These are phyloP conservation scores for Cyclaneusma minus DNA, from an alignment of 2,329 filamentous ascomycete species.

Conservation along the genomic window DNA sequence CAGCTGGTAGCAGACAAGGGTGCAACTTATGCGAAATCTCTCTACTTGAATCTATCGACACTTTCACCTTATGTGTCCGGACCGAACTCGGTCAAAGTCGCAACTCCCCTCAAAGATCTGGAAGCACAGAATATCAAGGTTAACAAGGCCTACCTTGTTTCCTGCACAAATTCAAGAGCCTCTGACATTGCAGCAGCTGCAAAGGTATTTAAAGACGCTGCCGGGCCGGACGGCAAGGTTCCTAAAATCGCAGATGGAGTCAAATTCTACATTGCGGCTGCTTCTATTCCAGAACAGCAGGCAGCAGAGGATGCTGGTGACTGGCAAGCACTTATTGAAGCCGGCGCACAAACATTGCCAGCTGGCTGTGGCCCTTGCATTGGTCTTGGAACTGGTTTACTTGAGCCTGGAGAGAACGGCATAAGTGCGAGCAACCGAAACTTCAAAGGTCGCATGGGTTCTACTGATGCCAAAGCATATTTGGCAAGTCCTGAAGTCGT, in stretches of 20 bases:
- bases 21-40: conserved; percentile 67
- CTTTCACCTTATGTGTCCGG: conserved; percentile 74
- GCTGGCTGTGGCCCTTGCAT: conserved; percentile 77
- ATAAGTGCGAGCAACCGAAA: conserved; percentile 77
- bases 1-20: conserved; percentile 56
- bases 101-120: conserved; percentile 61
- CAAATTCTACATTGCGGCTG: conserved; percentile 79
- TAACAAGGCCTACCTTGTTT: conserved; percentile 75
- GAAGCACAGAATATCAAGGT: conserved; percentile 60
- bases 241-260: conserved; percentile 63
- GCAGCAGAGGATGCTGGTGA: conserved; percentile 66
- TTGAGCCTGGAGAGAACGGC: conserved; percentile 75
- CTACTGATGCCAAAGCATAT: conserved; percentile 65
- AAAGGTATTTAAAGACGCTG: conserved; percentile 68
- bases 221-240: conserved; percentile 40
- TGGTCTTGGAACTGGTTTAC: conserved; percentile 59
- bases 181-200: conserved; percentile 75
- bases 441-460: conserved; percentile 85
- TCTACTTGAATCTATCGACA: conserved; percentile 71
- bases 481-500: conserved; percentile 83
- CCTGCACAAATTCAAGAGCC: conserved; percentile 73
- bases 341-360: conserved; percentile 58
- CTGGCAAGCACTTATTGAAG: conserved; percentile 70
- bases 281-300: conserved; percentile 62
- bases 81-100: conserved; percentile 81